Percentiles rank a stretch among this genome's conserved stretches.
phyloP scores from a whole-genome alignment of 306 rosid species.

The Argentina anserina region DNA sequence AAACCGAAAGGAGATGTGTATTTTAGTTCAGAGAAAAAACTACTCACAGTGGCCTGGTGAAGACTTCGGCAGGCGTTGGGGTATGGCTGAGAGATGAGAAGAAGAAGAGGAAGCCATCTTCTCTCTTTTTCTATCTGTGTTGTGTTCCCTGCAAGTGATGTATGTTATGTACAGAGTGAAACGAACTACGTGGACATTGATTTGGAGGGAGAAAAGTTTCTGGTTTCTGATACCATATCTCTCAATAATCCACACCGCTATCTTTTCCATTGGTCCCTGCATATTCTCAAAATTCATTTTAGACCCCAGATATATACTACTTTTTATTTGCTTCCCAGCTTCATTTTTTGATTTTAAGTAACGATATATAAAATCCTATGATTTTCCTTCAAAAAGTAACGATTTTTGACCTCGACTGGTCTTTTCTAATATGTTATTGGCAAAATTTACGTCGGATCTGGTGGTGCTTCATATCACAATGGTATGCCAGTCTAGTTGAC shows the following conservation, averaged over 20 bases:
- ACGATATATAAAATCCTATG: too few species aligned
- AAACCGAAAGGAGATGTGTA: not conserved
- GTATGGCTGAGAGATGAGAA: conserved; percentile 50
- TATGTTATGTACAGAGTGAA: not conserved
- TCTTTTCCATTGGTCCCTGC: conserved; percentile 10
- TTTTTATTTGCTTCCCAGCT: too few species aligned
- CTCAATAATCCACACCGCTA: not conserved
- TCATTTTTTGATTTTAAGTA: too few species aligned
- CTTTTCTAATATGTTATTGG: too few species aligned
- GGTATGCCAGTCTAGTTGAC: too few species aligned
- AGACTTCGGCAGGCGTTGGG: conserved; percentile 28
- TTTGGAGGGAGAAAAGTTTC: conserved; percentile 3
- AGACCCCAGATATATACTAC: not conserved
- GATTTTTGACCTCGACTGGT: too few species aligned
- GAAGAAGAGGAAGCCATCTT: conserved; percentile 39
- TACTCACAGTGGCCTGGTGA: conserved; percentile 31
- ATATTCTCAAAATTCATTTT: not conserved
- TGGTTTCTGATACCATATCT: conserved; percentile 10
- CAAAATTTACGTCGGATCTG: too few species aligned
- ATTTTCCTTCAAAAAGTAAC: too few species aligned
- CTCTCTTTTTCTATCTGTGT: not conserved
- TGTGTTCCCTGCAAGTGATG: not conserved
- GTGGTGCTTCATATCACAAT: too few species aligned
- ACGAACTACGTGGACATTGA: conserved; percentile 7
- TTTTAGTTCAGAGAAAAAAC: not conserved